Evolutionary conservation across 306 rosid species (phyloP), one percentile per base, ranked within the genome.

Genomic region (Sechiopsis laciniata): DNA sequence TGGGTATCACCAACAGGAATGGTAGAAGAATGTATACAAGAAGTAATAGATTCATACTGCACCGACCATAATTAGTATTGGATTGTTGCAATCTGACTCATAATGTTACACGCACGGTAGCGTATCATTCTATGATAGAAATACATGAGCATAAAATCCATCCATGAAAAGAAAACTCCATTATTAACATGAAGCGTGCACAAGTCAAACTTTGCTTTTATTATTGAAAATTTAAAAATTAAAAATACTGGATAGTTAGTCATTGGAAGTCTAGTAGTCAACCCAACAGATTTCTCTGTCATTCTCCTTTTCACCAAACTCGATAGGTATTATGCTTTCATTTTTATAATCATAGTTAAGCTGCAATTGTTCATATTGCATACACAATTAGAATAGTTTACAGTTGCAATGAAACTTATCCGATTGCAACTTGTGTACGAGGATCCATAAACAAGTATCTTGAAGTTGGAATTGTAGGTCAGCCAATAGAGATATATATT

Each of bases 391-490:
- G 22, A 64, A 37, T 37, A 17, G 9, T 35, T 16, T 63, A 15
- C 50, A 63, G 5, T 63, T 4, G 12, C 11, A 35, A 37, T 35
- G 16, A n/a, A 15, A 9, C 21, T 35, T 8, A 35, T 63, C 51
- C 24, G n/a, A 60, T 62, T 15, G 6, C 69, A 14, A 13, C 48
- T 62, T 32, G 45, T 16, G 21, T 2, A 63, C 50, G 2, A 35
- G 45, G 6, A 16, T 63, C 70, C 70, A 63, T 35, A 15, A 32
- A 16, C 48, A 63, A 62, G 35, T 35, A 63, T 35, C n/a, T 32
- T 63, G 51, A 63, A 63, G 50, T 16, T 15, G 51, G 70, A 63
- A 15, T 14, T 16, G 70, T 63, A 63, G 70, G 67, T 14, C 67
- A 35, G 50, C 70, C 70, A 45, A 63, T 63, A 7, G 51, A 0